phyloP scores from a whole-genome alignment of 2,329 filamentous ascomycete genomes.

The Stemphylium lycopersici region DNA sequence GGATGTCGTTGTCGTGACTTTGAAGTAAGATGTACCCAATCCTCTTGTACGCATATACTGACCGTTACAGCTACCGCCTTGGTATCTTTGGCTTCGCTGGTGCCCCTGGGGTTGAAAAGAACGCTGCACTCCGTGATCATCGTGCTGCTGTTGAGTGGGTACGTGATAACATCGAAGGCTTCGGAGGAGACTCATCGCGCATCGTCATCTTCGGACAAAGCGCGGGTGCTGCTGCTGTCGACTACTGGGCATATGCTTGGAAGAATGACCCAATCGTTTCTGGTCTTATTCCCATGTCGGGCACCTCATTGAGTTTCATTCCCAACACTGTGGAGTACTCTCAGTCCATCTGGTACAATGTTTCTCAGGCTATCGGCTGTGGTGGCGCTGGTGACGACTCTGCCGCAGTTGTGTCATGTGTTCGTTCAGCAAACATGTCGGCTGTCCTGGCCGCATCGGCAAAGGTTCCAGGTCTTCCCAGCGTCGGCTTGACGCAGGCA shows the following conservation, averaged over 20 bases:
- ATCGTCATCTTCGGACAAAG: constrained; percentile 51
- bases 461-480: constrained; percentile 34
- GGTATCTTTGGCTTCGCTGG: constrained; percentile 51
- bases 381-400: constrained; percentile 30
- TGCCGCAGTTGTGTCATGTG: constrained; percentile 43
- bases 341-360: constrained; percentile 43
- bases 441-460: constrained; percentile 34
- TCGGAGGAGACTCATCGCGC: constrained; percentile 49
- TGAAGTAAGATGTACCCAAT: constrained; percentile 23
- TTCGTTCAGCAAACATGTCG: constrained; percentile 37
- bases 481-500: constrained; percentile 28
- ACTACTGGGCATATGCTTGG: constrained; percentile 59
- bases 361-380: constrained; percentile 49
- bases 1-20: constrained; percentile 41
- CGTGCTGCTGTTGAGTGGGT: constrained; percentile 48
- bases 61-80: constrained; percentile 39
- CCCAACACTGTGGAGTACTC: constrained; percentile 34
- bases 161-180: constrained; percentile 48
- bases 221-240: constrained; percentile 50
- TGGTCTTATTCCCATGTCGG: constrained; percentile 57
- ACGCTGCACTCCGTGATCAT: constrained; percentile 45
- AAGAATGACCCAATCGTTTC: constrained; percentile 56
- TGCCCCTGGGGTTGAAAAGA: constrained; percentile 43
- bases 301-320: constrained; percentile 48
- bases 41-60: background rate